A percentile compares a stretch with the other conserved stretches of the same genome.
Conservation (phyloP, 177 flowering plant genomes). For the Telopea speciosissima region DNA sequence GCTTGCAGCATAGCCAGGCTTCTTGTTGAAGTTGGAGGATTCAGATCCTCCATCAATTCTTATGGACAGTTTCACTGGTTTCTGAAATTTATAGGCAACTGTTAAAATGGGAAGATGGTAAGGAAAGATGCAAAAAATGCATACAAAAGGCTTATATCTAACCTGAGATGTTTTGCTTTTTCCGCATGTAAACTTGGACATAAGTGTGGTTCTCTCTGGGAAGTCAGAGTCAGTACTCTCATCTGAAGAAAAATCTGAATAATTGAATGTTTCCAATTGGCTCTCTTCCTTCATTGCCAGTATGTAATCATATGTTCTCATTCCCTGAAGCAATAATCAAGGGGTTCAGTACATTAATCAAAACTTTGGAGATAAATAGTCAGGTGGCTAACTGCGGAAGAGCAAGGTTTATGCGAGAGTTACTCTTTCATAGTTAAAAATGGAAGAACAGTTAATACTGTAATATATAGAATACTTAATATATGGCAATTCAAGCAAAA, state of each 20-base stretch:
- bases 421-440: too few species aligned
- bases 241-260: slow-evolving; percentile 73
- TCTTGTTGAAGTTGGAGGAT: slow-evolving; percentile 34
- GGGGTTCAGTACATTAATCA: too few species aligned
- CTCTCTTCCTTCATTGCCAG: slow-evolving; percentile 87
- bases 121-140: not conserved
- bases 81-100: slow-evolving; percentile 31
- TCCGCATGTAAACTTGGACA: slow-evolving; percentile 45
- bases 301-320: slow-evolving; percentile 94
- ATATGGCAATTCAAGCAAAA: too few species aligned
- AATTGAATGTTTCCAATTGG: slow-evolving; percentile 51
- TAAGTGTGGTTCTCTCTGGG: slow-evolving; percentile 42
- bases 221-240: slow-evolving; percentile 59
- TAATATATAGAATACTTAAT: too few species aligned
- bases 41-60: slow-evolving; percentile 57
- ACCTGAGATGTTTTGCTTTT: slow-evolving; percentile 43
- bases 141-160: not conserved
- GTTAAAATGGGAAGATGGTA: not conserved
- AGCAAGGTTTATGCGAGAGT: too few species aligned
- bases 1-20: slow-evolving; percentile 60
- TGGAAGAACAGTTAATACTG: too few species aligned
- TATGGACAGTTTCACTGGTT: slow-evolving; percentile 47
- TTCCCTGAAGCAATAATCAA: slow-evolving; percentile 58
- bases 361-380: too few species aligned
- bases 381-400: too few species aligned